A percentile compares a stretch with the other conserved stretches of the same genome.
phyloP scores from a whole-genome alignment of 2,329 filamentous ascomycete genomes.

The Aspergillus japonicus region DNA sequence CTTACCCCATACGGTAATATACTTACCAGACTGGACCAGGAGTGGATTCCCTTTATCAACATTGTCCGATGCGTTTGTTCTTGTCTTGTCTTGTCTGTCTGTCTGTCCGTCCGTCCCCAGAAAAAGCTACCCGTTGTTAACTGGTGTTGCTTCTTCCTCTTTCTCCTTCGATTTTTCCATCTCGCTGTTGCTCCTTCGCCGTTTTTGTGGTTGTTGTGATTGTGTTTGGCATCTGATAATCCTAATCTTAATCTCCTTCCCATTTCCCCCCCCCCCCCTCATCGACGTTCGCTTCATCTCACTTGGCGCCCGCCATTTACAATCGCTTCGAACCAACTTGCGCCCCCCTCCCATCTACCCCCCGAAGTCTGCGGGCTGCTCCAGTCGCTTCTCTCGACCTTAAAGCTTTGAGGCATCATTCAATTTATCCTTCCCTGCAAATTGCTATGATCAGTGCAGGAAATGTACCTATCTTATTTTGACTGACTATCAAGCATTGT shows the following conservation, averaged over 20 bases:
- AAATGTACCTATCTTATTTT: slow-evolving; percentile 14
- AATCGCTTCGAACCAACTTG: slow-evolving; percentile 4
- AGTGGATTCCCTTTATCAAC: slow-evolving; percentile 4
- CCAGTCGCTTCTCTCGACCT: background rate
- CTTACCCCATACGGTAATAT: slow-evolving; percentile 12
- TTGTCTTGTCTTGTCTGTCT: background rate
- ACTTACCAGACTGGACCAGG: background rate
- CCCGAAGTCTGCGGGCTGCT: background rate
- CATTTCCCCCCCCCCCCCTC: background rate
- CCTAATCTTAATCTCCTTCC: background rate
- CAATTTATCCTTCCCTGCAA: background rate
- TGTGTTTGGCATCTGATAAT: background rate
- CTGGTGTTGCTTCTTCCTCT: background rate
- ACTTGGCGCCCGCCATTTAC: slow-evolving; percentile 7
- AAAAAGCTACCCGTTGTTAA: background rate
- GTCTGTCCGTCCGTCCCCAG: background rate
- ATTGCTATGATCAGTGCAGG: slow-evolving; percentile 7
- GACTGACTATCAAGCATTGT: slow-evolving; percentile 11
- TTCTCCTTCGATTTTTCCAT: background rate
- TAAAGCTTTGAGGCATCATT: background rate
- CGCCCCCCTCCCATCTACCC: background rate
- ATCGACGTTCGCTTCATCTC: slow-evolving; percentile 7
- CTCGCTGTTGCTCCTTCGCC: background rate
- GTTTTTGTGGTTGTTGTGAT: background rate
- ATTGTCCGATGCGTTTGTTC: slow-evolving; percentile 1